A percentile compares a stretch with the other conserved stretches of the same genome.
These are phyloP conservation scores for Aspergillus niger DNA, from an alignment of 2,329 filamentous ascomycete genomes.

Conservation along the genomic window DNA sequence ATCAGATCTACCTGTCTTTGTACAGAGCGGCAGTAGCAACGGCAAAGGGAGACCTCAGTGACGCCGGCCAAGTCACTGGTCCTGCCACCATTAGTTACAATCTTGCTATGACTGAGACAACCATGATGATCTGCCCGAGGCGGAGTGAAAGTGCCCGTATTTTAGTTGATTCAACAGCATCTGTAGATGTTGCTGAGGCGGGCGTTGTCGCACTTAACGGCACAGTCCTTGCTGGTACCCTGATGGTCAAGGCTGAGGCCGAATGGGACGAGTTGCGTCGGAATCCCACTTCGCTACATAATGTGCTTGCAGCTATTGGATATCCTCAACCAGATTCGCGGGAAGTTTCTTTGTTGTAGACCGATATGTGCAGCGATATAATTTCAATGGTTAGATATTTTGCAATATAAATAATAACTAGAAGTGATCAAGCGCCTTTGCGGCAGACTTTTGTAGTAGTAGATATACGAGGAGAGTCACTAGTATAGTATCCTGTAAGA, in stretches of 20 bases:
- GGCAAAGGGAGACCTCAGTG: slow-evolving; percentile 23
- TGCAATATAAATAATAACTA: neutral
- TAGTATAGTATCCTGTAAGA: too few relatives aligned
- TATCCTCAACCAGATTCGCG: slow-evolving; percentile 33
- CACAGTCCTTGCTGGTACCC: slow-evolving; percentile 58
- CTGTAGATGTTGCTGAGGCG: slow-evolving; percentile 30
- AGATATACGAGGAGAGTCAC: too few relatives aligned
- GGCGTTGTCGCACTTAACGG: slow-evolving; percentile 57
- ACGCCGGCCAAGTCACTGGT: slow-evolving; percentile 31
- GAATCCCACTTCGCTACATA: slow-evolving; percentile 45
- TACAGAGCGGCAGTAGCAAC: slow-evolving; percentile 45
- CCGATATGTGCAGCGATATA: neutral
- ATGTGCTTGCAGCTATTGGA: slow-evolving; percentile 47
- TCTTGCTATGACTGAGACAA: slow-evolving; percentile 56
- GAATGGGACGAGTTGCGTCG: slow-evolving; percentile 55
- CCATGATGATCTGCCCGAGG: slow-evolving; percentile 58
- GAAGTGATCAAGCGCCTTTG: too few relatives aligned
- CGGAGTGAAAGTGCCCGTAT: slow-evolving; percentile 48
- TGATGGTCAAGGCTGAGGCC: slow-evolving; percentile 60
- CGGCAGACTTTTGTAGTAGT: too few relatives aligned
- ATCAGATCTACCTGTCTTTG: slow-evolving; percentile 42
- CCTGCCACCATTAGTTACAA: slow-evolving; percentile 59
- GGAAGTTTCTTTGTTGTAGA: slow-evolving; percentile 22
- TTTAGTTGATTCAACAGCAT: slow-evolving; percentile 39
- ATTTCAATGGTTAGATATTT: neutral